A percentile compares a stretch with the other conserved stretches of the same genome.
These are phyloP conservation scores for Colletotrichum lupini DNA, from an alignment of 2,329 filamentous ascomycete genomes.

Conservation along the genomic window DNA sequence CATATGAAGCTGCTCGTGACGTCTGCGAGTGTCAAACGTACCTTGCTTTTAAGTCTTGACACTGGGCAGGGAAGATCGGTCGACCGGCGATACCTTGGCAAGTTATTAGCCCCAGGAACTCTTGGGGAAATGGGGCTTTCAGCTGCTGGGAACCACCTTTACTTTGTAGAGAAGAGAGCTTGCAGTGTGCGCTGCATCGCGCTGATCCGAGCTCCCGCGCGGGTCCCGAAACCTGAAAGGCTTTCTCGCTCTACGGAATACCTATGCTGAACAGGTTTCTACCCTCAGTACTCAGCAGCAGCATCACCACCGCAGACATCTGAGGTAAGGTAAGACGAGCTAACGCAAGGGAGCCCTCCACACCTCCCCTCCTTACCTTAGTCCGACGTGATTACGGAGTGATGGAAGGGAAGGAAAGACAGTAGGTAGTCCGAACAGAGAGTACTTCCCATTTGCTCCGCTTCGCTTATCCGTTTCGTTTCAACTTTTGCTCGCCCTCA, in stretches of 20 bases:
- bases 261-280: too few species aligned
- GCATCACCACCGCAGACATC: neutral
- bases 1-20: constrained; percentile 6
- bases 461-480: neutral
- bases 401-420: too few species aligned
- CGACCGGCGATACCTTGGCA: neutral
- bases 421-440: neutral
- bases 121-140: neutral
- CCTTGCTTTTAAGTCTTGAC: too few species aligned
- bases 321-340: neutral
- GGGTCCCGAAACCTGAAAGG: neutral
- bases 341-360: neutral
- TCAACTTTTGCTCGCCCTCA: neutral
- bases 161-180: neutral
- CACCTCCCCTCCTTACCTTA: neutral
- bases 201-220: neutral
- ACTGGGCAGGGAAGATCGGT: neutral
- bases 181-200: neutral
- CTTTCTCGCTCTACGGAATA: neutral
- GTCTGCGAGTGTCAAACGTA: neutral
- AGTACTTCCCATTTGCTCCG: neutral
- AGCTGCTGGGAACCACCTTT: neutral
- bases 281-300: neutral
- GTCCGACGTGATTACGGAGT: neutral
- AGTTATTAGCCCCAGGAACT: neutral